A percentile compares a stretch with the other conserved stretches of the same genome.
Conservation (phyloP, 2,329 filamentous ascomycete species). For the Alternaria gansuensis region DNA sequence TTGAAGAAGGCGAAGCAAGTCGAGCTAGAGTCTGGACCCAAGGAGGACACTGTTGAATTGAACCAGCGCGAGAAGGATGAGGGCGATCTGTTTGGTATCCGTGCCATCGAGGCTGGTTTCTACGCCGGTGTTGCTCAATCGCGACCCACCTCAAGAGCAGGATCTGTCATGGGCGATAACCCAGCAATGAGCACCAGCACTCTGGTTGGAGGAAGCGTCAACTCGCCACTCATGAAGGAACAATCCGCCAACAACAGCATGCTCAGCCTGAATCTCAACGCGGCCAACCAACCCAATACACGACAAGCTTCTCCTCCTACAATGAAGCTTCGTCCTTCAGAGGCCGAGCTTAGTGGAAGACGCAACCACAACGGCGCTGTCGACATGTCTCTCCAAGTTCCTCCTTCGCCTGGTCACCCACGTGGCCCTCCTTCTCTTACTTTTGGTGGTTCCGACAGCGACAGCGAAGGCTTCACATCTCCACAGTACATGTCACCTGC, state of each 20-base stretch:
- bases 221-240: constrained; percentile 44
- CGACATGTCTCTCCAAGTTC: constrained; percentile 49
- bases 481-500: constrained; percentile 39
- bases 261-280: constrained; percentile 43
- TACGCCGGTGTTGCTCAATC: constrained; percentile 54
- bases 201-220: constrained; percentile 44
- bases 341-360: constrained; percentile 50
- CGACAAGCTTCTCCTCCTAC: constrained; percentile 35
- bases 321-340: constrained; percentile 47
- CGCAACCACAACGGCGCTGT: constrained; percentile 47
- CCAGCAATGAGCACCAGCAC: constrained; percentile 49
- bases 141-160: constrained; percentile 49
- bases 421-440: constrained; percentile 31
- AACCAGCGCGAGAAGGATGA: constrained; percentile 52
- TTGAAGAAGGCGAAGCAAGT: constrained; percentile 44
- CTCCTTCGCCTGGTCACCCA: constrained; percentile 43
- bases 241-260: constrained; percentile 47
- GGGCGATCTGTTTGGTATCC: constrained; percentile 53
- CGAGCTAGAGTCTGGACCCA: constrained; percentile 39
- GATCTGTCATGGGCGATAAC: constrained; percentile 38
- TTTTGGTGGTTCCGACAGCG: constrained; percentile 43
- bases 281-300: constrained; percentile 33
- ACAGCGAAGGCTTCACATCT: constrained; percentile 34
- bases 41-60: constrained; percentile 48
- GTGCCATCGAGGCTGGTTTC: constrained; percentile 55